Conservation (phyloP, 345 rosid species). For the Aquilaria yunnanensis region DNA sequence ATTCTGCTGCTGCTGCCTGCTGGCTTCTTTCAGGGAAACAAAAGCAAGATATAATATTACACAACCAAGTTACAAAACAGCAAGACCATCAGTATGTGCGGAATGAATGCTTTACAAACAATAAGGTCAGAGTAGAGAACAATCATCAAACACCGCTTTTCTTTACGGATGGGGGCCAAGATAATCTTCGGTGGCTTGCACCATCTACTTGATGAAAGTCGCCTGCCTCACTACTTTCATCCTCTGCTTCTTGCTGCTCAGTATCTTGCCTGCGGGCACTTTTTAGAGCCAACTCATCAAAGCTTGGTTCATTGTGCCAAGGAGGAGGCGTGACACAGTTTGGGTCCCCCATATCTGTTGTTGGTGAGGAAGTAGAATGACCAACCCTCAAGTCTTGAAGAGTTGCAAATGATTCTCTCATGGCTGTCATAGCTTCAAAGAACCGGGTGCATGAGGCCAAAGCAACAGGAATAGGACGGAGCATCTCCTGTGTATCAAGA, state of each 20-base stretch:
- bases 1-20: too few relatives aligned
- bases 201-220: conserved; percentile 36
- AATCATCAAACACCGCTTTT: conserved; percentile 5
- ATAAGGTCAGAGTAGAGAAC: too few relatives aligned
- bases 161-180: conserved; percentile 84
- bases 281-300: conserved; percentile 54
- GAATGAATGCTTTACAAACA: too few relatives aligned
- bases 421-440: conserved; percentile 98
- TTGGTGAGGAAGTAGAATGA: conserved; percentile 46
- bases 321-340: conserved; percentile 67
- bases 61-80: too few relatives aligned
- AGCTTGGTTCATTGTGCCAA: conserved; percentile 60
- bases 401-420: conserved; percentile 95
- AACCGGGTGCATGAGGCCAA: conserved; percentile 95
- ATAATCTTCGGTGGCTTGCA: conserved; percentile 56
- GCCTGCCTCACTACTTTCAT: conserved; percentile 34
- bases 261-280: conserved; percentile 32
- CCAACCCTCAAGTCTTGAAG: conserved; percentile 87
- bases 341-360: conserved; percentile 52
- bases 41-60: too few relatives aligned
- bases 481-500: conserved; percentile 64
- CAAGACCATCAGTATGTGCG: too few relatives aligned
- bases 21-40: too few relatives aligned
- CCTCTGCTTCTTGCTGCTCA: conserved; percentile 35
- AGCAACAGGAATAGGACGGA: conserved; percentile 98